Conservation (phyloP, 257 asterid genomes). For the Rauvolfia tetraphylla region DNA sequence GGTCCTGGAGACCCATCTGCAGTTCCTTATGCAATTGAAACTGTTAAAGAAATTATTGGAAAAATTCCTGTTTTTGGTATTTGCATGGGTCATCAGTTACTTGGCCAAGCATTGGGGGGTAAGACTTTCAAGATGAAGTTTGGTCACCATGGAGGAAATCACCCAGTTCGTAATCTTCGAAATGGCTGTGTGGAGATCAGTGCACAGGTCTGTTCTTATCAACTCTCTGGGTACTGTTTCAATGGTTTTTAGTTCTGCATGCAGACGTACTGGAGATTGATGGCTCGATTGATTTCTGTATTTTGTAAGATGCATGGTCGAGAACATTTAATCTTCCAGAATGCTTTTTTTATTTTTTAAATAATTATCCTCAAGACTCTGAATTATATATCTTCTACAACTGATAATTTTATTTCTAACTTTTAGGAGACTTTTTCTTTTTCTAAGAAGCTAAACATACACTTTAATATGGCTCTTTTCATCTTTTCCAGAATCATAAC, state of each 20-base stretch:
- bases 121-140: constrained; percentile 95
- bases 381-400: too few species aligned
- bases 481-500: constrained; percentile 77
- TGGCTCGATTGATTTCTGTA: not conserved
- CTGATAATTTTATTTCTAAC: not conserved
- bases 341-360: too few species aligned
- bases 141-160: constrained; percentile 98
- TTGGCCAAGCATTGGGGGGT: constrained; percentile 98
- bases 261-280: not conserved
- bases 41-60: constrained; percentile 75
- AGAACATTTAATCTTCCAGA: too few species aligned
- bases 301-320: not conserved
- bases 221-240: not conserved
- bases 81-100: constrained; percentile 98
- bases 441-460: not conserved
- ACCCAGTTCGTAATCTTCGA: constrained; percentile 81
- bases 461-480: constrained; percentile 6
- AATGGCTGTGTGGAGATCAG: constrained; percentile 85
- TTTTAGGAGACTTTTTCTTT: not conserved
- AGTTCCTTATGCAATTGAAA: constrained; percentile 91
- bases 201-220: constrained; percentile 65
- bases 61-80: constrained; percentile 87
- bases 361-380: too few species aligned
- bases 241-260: not conserved
- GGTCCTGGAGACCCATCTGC: constrained; percentile 99